Conservation (phyloP, 305 asterid genomes). For the Solanum hybrid region DNA sequence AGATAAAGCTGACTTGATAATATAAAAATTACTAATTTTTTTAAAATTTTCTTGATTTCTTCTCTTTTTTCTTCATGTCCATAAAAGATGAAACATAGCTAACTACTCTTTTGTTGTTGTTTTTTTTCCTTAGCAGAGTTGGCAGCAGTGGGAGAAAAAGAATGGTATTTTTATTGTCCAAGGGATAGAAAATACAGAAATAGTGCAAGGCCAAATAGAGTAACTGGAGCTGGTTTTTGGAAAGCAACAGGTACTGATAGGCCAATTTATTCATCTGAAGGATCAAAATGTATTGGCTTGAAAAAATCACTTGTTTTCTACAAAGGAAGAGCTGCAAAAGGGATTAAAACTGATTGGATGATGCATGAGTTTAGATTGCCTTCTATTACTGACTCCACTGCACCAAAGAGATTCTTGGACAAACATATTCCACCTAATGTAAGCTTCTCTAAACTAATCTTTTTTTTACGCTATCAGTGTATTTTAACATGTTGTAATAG, state of each 20-base stretch:
- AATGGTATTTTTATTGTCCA: constrained; percentile 81
- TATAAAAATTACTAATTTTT: neutral
- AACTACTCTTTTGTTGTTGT: neutral
- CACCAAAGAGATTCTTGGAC: constrained; percentile 35
- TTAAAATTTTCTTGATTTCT: neutral
- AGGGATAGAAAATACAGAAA: constrained; percentile 76
- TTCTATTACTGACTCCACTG: constrained; percentile 24
- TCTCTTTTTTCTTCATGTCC: neutral
- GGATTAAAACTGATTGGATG: constrained; percentile 88
- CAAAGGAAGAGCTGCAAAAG: constrained; percentile 83
- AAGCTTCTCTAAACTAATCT: neutral
- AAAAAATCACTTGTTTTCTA: constrained; percentile 83
- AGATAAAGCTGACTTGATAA: neutral
- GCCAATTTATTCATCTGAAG: constrained; percentile 64
- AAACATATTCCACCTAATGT: constrained; percentile 58
- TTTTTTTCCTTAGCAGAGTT: constrained; percentile 24
- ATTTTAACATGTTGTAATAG: neutral
- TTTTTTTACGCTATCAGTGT: neutral
- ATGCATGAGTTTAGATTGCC: constrained; percentile 87
- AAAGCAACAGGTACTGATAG: constrained; percentile 82
- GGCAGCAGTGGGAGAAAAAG: constrained; percentile 69
- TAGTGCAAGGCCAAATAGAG: constrained; percentile 74
- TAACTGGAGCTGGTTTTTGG: constrained; percentile 82
- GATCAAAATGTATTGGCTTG: constrained; percentile 67
- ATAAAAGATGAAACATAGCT: neutral